phyloP scores from a whole-genome alignment of 2,329 filamentous ascomycete genomes.

The Fusarium heterosporum region DNA sequence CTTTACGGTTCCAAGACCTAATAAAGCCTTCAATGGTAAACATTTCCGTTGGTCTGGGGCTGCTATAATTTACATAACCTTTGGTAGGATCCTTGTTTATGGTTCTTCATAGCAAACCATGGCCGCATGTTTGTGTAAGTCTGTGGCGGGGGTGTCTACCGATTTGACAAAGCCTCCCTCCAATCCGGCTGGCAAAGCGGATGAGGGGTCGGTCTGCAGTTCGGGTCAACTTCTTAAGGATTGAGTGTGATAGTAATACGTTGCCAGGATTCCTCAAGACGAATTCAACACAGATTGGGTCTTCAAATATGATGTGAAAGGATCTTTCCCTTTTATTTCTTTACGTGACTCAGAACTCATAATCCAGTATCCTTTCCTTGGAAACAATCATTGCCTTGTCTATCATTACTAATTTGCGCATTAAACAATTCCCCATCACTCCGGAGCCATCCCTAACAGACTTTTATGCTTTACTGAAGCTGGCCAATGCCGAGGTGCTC shows the following conservation, averaged over 20 bases:
- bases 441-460: constrained; percentile 24
- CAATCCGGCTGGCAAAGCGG: too few relatives aligned
- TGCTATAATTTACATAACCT: too few relatives aligned
- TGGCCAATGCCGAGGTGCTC: constrained; percentile 69
- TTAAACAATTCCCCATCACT: constrained; percentile 39
- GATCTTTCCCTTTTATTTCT: constrained; percentile 38
- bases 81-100: too few relatives aligned
- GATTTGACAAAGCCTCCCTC: too few relatives aligned
- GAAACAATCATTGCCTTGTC: constrained; percentile 47
- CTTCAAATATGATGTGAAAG: constrained; percentile 6
- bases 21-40: too few relatives aligned
- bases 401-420: constrained; percentile 49
- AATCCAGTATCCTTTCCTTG: constrained; percentile 45
- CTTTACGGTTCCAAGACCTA: too few relatives aligned
- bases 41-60: too few relatives aligned
- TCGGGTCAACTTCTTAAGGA: background rate
- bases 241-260: background rate
- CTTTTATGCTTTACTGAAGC: constrained; percentile 42
- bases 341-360: constrained; percentile 43
- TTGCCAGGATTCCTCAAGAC: background rate
- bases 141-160: too few relatives aligned
- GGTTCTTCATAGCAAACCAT: too few relatives aligned
- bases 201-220: too few relatives aligned
- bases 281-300: background rate
- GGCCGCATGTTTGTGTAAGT: too few relatives aligned